Conservation (phyloP, 2,329 filamentous ascomycete species). For the Aspergillus transmontanensis region DNA sequence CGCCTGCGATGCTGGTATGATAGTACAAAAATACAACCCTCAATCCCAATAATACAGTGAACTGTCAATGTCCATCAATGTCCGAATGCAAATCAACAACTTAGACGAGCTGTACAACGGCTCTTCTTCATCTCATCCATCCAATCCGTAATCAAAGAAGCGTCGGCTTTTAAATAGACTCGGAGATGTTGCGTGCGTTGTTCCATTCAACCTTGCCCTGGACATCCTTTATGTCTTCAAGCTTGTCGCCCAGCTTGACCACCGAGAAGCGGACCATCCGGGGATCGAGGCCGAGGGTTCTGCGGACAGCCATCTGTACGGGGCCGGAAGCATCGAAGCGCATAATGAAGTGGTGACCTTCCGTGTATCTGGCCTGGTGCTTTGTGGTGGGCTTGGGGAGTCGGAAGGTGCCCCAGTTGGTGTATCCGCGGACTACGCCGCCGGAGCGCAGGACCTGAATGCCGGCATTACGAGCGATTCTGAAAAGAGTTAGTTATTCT, state of each 20-base stretch:
- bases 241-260: slow-evolving; percentile 76
- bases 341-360: slow-evolving; percentile 97
- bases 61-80: slow-evolving; percentile 11
- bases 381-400: slow-evolving; percentile 78
- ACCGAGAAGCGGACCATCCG: slow-evolving; percentile 84
- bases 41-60: slow-evolving; percentile 27
- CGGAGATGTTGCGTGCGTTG: slow-evolving; percentile 31
- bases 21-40: slow-evolving; percentile 22
- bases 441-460: slow-evolving; percentile 77
- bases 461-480: slow-evolving; percentile 85
- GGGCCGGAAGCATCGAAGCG: slow-evolving; percentile 81
- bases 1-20: slow-evolving; percentile 37
- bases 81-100: slow-evolving; percentile 9
- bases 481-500: slow-evolving; percentile 40
- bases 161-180: slow-evolving; percentile 25
- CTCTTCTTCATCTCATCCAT: slow-evolving; percentile 13
- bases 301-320: slow-evolving; percentile 74
- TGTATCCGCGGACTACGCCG: slow-evolving; percentile 87
- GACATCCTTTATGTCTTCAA: slow-evolving; percentile 63
- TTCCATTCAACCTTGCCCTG: slow-evolving; percentile 59
- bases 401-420: slow-evolving; percentile 92
- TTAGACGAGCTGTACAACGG: slow-evolving; percentile 15
- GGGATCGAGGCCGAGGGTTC: slow-evolving; percentile 80
- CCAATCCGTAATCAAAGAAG: not conserved
- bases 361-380: slow-evolving; percentile 79